Base-by-base conservation (phyloP, 768 basidiomycete genomes). In the Tylopilus felleus region DNA sequence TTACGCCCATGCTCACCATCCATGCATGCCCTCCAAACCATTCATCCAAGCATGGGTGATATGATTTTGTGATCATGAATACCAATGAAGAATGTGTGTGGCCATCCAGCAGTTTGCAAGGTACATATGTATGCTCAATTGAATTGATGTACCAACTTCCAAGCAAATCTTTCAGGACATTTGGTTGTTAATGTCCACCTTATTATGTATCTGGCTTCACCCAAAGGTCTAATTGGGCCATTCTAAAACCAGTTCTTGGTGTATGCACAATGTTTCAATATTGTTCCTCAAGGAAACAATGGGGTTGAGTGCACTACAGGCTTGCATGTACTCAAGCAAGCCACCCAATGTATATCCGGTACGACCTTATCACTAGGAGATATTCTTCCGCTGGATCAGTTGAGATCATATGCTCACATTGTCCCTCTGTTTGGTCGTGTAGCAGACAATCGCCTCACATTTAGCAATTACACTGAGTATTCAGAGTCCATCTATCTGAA, bases 241-340 rank as follows among this genome's bases (percentile, higher is more conserved):
- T 17, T 1, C 7, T 50, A 9, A 8, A 16, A 31, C 1, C 14
- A 28, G 19, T 41, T 42, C 7, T 3, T 50, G 22, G 17, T 51
- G 8, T 51, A 51, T 43, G 41, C 41, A 5, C 36, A 35, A 31
- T 22, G 42, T 2, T 2, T 42, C 7, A 23, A 47, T 19, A 33
- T 43, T 17, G 12, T 33, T 4, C 10, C 44, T 29, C 51, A 52
- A 40, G 16, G 33, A 10, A 46, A 29, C 4, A 19, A 13, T 31
- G 2, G 27, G n/a, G 36, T 35, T 17, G 44, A 52, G 36, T 4
- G 6, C 19, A 41, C 47, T 0, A 54, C 40, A 0, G 47, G 53
- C 25, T 43, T 58, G 21, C 53, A 47, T 9, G 40, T 55, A 8
- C 57, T 58, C 39, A 54, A 58, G 16, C 19, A 45, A n/a, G 52